Evolutionary conservation across 768 basidiomycete species (phyloP).

Genomic region (Asterophora lycoperdoides): DNA sequence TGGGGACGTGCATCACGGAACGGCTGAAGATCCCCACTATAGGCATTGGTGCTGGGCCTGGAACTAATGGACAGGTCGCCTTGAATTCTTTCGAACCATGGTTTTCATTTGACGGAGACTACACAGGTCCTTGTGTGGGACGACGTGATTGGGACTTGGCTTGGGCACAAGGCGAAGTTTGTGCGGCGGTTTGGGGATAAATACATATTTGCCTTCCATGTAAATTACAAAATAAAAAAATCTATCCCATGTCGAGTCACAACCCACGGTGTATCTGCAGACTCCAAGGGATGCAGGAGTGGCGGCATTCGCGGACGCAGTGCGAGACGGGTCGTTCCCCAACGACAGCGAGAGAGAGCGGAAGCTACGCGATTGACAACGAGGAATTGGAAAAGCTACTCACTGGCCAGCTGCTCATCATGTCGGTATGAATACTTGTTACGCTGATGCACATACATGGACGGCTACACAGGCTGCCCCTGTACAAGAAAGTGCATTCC

Average conservation of each 20-base stretch:
- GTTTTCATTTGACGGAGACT: background rate
- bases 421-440: constrained; percentile 10
- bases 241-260: too few relatives aligned
- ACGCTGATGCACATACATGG: constrained; percentile 2
- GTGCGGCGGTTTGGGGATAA: constrained; percentile 88
- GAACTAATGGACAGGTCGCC: constrained; percentile 70
- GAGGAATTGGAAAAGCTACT: constrained; percentile 71
- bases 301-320: constrained; percentile 65
- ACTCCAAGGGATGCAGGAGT: constrained; percentile 64
- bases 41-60: constrained; percentile 90
- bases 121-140: constrained; percentile 84
- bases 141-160: constrained; percentile 83
- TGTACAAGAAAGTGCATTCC: background rate
- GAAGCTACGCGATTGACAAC: constrained; percentile 76
- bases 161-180: constrained; percentile 85
- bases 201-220: too few relatives aligned
- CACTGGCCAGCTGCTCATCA: too few relatives aligned
- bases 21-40: constrained; percentile 77
- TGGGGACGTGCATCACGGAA: constrained; percentile 74
- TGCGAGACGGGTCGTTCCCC: constrained; percentile 77
- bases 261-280: too few relatives aligned
- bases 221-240: too few relatives aligned
- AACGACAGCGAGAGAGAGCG: constrained; percentile 68
- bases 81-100: background rate
- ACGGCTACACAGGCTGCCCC: background rate